A percentile compares a stretch with the other conserved stretches of the same genome.
Conservation (phyloP, 441 rosid genomes). For the Dalechampia spathulata region DNA sequence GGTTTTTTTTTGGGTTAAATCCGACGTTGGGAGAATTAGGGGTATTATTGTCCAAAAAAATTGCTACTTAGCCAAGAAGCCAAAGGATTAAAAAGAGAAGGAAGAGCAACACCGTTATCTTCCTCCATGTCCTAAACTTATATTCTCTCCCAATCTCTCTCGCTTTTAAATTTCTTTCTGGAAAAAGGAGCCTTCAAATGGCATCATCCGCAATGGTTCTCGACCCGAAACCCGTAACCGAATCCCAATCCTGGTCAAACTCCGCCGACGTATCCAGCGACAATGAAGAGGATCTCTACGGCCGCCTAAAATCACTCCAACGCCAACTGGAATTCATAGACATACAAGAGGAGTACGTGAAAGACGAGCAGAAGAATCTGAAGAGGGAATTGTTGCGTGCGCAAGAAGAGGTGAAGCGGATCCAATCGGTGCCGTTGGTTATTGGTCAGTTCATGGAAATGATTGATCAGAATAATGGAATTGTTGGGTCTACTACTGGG, state of each 20-base stretch:
- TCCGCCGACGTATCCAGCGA: conserved; percentile 61
- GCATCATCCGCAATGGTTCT: conserved; percentile 44
- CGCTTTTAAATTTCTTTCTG: no score
- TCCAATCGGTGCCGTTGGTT: conserved; percentile 93
- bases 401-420: conserved; percentile 97
- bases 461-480: conserved; percentile 97
- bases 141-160: no score
- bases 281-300: conserved; percentile 83
- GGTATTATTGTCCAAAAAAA: no score
- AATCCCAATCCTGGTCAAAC: conserved; percentile 14
- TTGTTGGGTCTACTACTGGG: conserved; percentile 95
- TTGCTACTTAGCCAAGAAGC: no score
- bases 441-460: conserved; percentile 99
- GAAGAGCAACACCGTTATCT: no score
- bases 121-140: no score
- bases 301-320: conserved; percentile 64
- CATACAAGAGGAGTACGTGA: conserved; percentile 92
- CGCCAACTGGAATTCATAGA: conserved; percentile 89
- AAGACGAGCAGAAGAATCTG: conserved; percentile 94
- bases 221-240: conserved; percentile 36
- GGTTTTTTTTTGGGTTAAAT: no score
- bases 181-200: no score
- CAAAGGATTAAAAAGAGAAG: no score
- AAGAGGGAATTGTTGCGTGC: conserved; percentile 87
- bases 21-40: no score